Evolutionary conservation across 2,329 filamentous ascomycete genomes (phyloP), one percentile per base, ranked within the genome.

Genomic region (Penicillium sclerotiorum): DNA sequence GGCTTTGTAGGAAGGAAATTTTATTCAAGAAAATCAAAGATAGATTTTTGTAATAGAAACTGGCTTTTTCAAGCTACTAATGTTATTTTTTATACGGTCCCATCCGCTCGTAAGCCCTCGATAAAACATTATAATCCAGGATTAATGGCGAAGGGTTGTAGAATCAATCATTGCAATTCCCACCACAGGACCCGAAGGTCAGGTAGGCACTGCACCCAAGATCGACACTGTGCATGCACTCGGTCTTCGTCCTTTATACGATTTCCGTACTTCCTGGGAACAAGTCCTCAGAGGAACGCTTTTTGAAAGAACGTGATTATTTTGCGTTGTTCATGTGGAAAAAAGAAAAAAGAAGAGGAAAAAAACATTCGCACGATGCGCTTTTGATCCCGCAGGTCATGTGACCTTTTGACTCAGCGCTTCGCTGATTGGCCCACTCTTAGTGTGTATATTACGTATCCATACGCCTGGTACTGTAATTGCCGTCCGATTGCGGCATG

Each of bases 101-200:
- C 6, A n/a, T 21, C 13, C 15, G 15, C 25, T 30, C 27, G n/a
- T 43, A 23, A n/a, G 15, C 40, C 11, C 36, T n/a, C n/a, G n/a
- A n/a, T n/a, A n/a, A n/a, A n/a, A n/a, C n/a, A n/a, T n/a, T 22
- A 32, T 20, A 27, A 43, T 17, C 42, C 32, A 27, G 36, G 25
- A 50, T 22, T 20, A 43, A 45, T 25, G 41, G 37, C 12, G 22
- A 49, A 28, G 39, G 23, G 47, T 33, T 81, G 78, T 81, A 75
- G 76, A 73, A 71, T 77, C 76, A 76, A 80, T 81, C 79, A 81
- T 81, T 81, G 79, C 79, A 79, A 72, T 80, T 77, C 73, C 78
- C 75, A 66, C 75, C 77, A 81, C 67, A 50, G 67, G 57, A 59
- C 56, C 65, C 51, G 47, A 52, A 57, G 58, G 70, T 71, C 70